These are phyloP conservation scores for Neophaeococcomyces aloes DNA, from an alignment of 2,329 filamentous ascomycete species.

Conservation along the genomic window DNA sequence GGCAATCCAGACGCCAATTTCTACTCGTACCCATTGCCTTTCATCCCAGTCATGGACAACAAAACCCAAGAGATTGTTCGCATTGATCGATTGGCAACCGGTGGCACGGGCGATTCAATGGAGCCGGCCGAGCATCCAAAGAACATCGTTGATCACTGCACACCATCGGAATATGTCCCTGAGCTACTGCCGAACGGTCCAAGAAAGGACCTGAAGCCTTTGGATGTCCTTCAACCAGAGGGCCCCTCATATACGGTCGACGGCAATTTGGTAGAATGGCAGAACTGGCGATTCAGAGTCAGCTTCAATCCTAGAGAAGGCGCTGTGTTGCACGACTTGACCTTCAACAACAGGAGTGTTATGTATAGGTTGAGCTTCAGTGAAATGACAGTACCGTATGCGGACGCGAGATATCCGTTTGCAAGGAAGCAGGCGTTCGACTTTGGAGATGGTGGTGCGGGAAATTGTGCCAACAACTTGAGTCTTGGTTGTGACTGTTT, in stretches of 20 bases:
- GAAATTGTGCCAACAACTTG: constrained; percentile 57
- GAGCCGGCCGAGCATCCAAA: constrained; percentile 31
- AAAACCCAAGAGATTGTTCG: constrained; percentile 45
- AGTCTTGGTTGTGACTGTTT: constrained; percentile 58
- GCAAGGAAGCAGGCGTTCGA: constrained; percentile 64
- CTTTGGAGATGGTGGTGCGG: constrained; percentile 58
- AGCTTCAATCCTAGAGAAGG: constrained; percentile 59
- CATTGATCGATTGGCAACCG: constrained; percentile 47
- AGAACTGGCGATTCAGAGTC: constrained; percentile 60
- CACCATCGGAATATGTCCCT: constrained; percentile 41
- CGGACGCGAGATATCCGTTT: constrained; percentile 53
- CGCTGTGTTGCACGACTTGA: constrained; percentile 58
- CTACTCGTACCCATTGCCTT: constrained; percentile 51
- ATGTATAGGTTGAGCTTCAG: constrained; percentile 57
- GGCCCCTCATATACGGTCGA: constrained; percentile 55
- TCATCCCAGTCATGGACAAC: constrained; percentile 50
- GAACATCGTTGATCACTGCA: constrained; percentile 44
- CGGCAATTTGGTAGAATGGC: constrained; percentile 46
- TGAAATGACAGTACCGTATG: constrained; percentile 62
- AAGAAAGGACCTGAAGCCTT: constrained; percentile 52
- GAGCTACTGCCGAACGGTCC: constrained; percentile 39
- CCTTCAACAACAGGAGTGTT: constrained; percentile 54
- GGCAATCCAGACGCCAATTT: constrained; percentile 49
- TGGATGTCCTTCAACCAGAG: constrained; percentile 61
- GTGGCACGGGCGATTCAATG: constrained; percentile 41